These are phyloP conservation scores for Magnolia kwangsiensis DNA, from an alignment of 164 flowering plant species.

Conservation along the genomic window DNA sequence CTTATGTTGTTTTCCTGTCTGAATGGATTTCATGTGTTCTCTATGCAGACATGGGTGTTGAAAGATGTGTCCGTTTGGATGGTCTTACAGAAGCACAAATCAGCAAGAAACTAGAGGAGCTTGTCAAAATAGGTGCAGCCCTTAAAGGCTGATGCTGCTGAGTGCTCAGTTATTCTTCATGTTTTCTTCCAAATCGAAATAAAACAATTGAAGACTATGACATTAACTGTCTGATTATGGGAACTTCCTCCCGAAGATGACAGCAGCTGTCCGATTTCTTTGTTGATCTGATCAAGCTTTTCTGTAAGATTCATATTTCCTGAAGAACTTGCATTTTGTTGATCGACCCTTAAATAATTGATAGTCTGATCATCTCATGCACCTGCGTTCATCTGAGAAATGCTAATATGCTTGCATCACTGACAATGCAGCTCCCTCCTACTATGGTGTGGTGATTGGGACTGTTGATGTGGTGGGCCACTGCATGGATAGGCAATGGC, in stretches of 20 bases:
- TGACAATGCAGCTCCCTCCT: no score
- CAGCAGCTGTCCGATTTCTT: neutral
- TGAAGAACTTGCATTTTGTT: no score
- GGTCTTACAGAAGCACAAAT: constrained; percentile 47
- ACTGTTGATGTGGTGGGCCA: no score
- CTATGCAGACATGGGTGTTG: constrained; percentile 42
- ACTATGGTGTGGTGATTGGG: no score
- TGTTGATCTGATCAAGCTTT: neutral
- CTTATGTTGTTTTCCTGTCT: neutral
- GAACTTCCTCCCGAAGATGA: no score
- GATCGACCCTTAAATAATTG: no score
- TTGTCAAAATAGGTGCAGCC: constrained; percentile 33
- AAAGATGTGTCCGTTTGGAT: constrained; percentile 43
- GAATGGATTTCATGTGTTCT: neutral
- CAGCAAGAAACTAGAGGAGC: constrained; percentile 40
- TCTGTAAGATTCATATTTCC: neutral
- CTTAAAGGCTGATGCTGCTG: constrained; percentile 30
- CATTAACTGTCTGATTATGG: no score
- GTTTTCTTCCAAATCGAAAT: neutral
- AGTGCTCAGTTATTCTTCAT: neutral
- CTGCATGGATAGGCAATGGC: no score
- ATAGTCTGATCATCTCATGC: no score
- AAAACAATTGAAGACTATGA: neutral
- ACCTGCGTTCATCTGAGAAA: no score
- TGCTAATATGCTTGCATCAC: no score